phyloP scores from a whole-genome alignment of 768 basidiomycete genomes.

The Cystobasidium onofrii region DNA sequence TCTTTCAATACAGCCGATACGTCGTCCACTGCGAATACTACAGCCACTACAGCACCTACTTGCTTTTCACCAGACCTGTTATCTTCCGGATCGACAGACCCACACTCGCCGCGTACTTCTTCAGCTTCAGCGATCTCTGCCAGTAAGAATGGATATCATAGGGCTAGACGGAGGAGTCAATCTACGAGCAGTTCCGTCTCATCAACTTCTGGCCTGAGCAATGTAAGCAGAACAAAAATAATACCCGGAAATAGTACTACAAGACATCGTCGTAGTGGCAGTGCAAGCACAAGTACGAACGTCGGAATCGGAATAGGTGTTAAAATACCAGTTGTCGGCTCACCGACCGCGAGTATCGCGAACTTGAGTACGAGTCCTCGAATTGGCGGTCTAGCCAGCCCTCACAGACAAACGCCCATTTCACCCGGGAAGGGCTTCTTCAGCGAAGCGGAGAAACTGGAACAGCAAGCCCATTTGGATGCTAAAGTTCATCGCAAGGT shows the following conservation, averaged over 20 bases:
- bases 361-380: neutral
- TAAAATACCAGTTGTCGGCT: neutral
- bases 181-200: neutral
- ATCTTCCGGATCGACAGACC: neutral
- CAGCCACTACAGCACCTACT: neutral
- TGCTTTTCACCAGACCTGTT: slow-evolving; percentile 15
- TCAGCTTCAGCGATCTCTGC: neutral
- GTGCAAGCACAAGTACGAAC: neutral
- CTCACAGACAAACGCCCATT: neutral
- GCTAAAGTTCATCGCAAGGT: slow-evolving; percentile 38
- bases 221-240: slow-evolving; percentile 45
- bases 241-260: neutral
- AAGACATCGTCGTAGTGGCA: neutral
- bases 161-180: slow-evolving; percentile 26
- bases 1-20: neutral
- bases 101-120: neutral
- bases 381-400: neutral
- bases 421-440: slow-evolving; percentile 3
- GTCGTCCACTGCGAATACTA: neutral
- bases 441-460: slow-evolving; percentile 52
- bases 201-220: slow-evolving; percentile 1
- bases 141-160: neutral
- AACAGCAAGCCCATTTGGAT: slow-evolving; percentile 35
- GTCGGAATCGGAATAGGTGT: neutral
- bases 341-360: neutral